phyloP scores from a whole-genome alignment of 176 grass and related monocot genomes.

The Poa annua region DNA sequence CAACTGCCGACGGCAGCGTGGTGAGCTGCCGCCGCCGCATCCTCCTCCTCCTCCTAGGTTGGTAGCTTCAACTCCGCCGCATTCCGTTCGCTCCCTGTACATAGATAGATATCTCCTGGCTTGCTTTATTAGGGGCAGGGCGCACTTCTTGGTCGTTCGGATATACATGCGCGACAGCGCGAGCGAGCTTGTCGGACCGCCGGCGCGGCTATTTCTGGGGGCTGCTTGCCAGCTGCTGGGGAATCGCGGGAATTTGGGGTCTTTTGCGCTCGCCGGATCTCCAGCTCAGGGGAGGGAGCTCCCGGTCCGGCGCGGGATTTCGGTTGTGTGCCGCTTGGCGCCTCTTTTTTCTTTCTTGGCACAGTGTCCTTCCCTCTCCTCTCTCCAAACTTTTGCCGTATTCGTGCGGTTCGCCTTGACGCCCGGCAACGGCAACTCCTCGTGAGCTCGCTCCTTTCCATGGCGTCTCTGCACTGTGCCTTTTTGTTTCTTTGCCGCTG shows the following conservation, averaged over 20 bases:
- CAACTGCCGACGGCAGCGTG: slow-evolving; percentile 8
- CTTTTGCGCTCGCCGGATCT: slow-evolving; percentile 37
- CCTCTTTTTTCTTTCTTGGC: slow-evolving; percentile 20
- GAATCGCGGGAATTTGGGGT: slow-evolving; percentile 32
- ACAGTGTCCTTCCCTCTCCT: neutral
- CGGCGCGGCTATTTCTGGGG: slow-evolving; percentile 19
- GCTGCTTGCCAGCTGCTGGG: neutral
- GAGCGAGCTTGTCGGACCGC: neutral
- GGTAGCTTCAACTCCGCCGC: slow-evolving; percentile 1
- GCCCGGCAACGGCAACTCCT: neutral
- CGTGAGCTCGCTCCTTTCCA: slow-evolving; percentile 3
- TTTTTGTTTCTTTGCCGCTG: neutral
- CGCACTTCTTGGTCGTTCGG: slow-evolving; percentile 28
- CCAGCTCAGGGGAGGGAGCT: neutral
- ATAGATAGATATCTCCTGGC: neutral
- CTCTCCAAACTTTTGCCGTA: slow-evolving; percentile 9
- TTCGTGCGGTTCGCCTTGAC: slow-evolving; percentile 33
- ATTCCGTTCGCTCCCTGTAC: neutral
- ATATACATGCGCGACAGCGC: neutral
- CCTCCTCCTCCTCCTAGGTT: slow-evolving; percentile 3
- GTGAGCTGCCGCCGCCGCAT: neutral
- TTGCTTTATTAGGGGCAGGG: neutral
- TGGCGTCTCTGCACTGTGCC: slow-evolving; percentile 15
- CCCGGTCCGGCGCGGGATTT: slow-evolving; percentile 19
- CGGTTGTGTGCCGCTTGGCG: neutral